Evolutionary conservation across 2,329 filamentous ascomycete species (phyloP).

Genomic region (Magnaporthiopsis rhizophila): DNA sequence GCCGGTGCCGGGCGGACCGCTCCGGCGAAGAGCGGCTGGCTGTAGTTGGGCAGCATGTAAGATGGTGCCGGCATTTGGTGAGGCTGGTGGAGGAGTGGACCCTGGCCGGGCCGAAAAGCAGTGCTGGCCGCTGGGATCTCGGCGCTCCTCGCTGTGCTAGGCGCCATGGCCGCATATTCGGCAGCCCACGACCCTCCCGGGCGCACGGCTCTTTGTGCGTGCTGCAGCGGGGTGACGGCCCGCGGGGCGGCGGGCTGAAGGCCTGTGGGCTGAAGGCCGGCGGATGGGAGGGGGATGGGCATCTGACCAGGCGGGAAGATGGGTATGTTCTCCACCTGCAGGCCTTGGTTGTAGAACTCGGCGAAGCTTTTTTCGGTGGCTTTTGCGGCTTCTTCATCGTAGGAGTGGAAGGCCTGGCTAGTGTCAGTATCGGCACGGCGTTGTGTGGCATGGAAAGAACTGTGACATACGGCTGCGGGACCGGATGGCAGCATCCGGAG

Average conservation of each 20-base stretch:
- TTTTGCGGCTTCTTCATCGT: slow-evolving; percentile 2
- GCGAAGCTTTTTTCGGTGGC: slow-evolving; percentile 13
- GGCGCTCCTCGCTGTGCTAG: neutral
- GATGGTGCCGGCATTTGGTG: too few relatives aligned
- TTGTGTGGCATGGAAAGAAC: neutral
- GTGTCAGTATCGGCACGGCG: neutral
- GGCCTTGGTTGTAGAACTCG: neutral
- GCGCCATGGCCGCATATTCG: slow-evolving; percentile 10
- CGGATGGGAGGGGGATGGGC: neutral
- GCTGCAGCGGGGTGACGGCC: neutral
- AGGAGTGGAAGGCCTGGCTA: slow-evolving; percentile 14
- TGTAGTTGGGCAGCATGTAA: too few relatives aligned
- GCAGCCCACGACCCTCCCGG: slow-evolving; percentile 9
- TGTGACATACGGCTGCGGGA: neutral
- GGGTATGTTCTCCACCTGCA: slow-evolving; percentile 2
- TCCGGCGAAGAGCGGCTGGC: too few relatives aligned
- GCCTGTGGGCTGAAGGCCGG: neutral
- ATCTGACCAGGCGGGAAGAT: neutral
- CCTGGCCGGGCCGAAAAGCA: neutral
- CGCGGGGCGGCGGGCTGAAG: too few relatives aligned
- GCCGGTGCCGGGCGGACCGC: neutral
- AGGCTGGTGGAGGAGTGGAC: too few relatives aligned
- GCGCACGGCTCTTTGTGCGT: neutral
- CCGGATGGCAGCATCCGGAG: neutral
- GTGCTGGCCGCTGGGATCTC: neutral